These are phyloP conservation scores for Microdochium trichocladiopsis DNA, from an alignment of 2,329 filamentous ascomycete genomes.

Conservation along the genomic window DNA sequence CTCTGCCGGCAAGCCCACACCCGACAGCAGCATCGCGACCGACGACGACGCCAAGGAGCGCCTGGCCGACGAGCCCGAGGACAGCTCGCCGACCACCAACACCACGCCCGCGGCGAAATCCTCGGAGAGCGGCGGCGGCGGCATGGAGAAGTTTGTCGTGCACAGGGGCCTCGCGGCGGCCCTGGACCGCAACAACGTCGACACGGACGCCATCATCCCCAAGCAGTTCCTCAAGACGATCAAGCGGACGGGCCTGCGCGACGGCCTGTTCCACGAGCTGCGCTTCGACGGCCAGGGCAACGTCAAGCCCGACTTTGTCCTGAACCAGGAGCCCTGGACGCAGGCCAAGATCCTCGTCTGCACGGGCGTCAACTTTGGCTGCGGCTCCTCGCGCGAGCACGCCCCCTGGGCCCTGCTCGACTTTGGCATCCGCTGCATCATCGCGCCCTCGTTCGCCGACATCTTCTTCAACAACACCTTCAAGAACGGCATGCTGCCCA, in stretches of 20 bases:
- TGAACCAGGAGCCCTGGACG: slow-evolving; percentile 86
- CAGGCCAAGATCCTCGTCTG: slow-evolving; percentile 82
- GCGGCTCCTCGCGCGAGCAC: slow-evolving; percentile 87
- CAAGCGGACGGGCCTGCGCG: slow-evolving; percentile 89
- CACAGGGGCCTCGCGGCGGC: slow-evolving; percentile 85
- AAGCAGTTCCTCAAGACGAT: slow-evolving; percentile 99
- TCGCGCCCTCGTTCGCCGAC: slow-evolving; percentile 73
- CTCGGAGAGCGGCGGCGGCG: slow-evolving; percentile 44
- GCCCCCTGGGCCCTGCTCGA: slow-evolving; percentile 95
- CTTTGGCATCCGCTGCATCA: slow-evolving; percentile 91
- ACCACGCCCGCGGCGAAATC: slow-evolving; percentile 37
- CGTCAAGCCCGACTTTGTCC: slow-evolving; percentile 75
- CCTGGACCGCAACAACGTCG: slow-evolving; percentile 81
- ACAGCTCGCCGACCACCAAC: slow-evolving; percentile 60
- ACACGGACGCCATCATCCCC: slow-evolving; percentile 98
- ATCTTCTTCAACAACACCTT: slow-evolving; percentile 99
- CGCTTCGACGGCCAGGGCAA: slow-evolving; percentile 68
- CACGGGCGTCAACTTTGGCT: slow-evolving; percentile 92
- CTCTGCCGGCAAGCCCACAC: slow-evolving; percentile 31
- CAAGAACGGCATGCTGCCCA: slow-evolving; percentile 98
- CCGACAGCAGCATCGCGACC: slow-evolving; percentile 44
- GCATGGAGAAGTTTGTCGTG: slow-evolving; percentile 76
- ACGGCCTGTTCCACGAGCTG: slow-evolving; percentile 78
- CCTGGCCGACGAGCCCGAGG: slow-evolving; percentile 53
- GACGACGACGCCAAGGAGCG: slow-evolving; percentile 46